A percentile compares a stretch with the other conserved stretches of the same genome.
Evolutionary conservation across 164 flowering plant genomes (phyloP).

Genomic region (Vitis amurensis): DNA sequence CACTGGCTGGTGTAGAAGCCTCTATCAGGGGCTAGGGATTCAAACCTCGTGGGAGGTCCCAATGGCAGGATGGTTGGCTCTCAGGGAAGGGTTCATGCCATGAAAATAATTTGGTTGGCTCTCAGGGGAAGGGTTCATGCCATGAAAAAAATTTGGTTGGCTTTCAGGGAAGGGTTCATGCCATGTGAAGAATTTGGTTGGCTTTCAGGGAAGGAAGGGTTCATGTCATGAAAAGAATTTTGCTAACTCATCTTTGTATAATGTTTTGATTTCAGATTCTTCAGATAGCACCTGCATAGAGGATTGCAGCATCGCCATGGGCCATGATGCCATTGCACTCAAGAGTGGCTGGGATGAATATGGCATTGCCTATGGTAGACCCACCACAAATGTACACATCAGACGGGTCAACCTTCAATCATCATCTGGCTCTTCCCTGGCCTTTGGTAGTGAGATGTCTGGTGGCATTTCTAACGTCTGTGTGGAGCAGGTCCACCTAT

Average conservation of each 20-base stretch:
- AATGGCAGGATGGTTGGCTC: too few species aligned
- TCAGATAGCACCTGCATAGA: conserved; percentile 46
- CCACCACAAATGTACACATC: conserved; percentile 37
- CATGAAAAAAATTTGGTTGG: too few species aligned
- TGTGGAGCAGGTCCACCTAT: conserved; percentile 29
- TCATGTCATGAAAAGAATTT: not conserved
- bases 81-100: too few species aligned
- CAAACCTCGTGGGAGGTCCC: too few species aligned
- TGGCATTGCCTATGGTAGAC: conserved; percentile 41
- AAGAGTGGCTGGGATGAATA: conserved; percentile 64
- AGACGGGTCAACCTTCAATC: conserved; percentile 34
- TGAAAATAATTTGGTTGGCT: too few species aligned
- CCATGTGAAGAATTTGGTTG: too few species aligned
- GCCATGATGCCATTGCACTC: conserved; percentile 47
- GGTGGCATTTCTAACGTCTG: conserved; percentile 44
- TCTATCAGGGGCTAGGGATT: too few species aligned
- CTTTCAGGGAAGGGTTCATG: too few species aligned
- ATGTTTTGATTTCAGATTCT: conserved; percentile 35
- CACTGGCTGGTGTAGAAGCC: too few species aligned
- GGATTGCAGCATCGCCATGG: conserved; percentile 33
- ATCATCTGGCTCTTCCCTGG: conserved; percentile 33
- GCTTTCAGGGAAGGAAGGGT: too few species aligned
- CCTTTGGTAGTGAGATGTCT: conserved; percentile 58
- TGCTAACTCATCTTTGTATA: not conserved
- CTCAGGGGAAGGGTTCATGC: too few species aligned